Percentiles rank a stretch among this genome's conserved stretches.
Evolutionary conservation across 495 filamentous ascomycete genomes (phyloP).

Genomic region (Oidiodendron maius): DNA sequence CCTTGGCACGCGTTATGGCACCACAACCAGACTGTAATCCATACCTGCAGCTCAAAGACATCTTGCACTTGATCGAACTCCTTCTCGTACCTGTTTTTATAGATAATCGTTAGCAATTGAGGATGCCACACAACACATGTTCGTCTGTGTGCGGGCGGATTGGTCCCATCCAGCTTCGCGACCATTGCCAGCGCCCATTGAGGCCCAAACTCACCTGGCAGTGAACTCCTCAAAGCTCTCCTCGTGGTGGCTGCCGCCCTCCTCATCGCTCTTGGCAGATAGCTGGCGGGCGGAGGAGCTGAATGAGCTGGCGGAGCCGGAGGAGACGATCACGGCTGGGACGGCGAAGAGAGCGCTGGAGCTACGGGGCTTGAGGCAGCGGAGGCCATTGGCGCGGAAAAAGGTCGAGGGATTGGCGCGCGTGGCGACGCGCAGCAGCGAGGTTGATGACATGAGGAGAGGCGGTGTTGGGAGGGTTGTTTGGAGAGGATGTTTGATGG

Average conservation of each 20-base stretch:
- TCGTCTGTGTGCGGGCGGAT: background rate
- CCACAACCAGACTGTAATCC: slow-evolving; percentile 26
- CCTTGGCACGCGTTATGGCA: too few relatives aligned
- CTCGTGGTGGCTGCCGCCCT: slow-evolving; percentile 53
- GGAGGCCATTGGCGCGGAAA: slow-evolving; percentile 55
- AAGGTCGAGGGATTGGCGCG: slow-evolving; percentile 62
- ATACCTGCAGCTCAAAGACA: slow-evolving; percentile 99
- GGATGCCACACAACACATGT: too few relatives aligned
- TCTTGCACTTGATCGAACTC: slow-evolving; percentile 97
- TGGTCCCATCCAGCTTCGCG: too few relatives aligned
- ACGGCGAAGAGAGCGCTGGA: slow-evolving; percentile 20
- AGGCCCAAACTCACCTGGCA: slow-evolving; percentile 66
- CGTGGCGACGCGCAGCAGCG: slow-evolving; percentile 63
- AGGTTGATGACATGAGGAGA: slow-evolving; percentile 56
- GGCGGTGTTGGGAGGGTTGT: slow-evolving; percentile 29
- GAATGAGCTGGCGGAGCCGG: slow-evolving; percentile 53
- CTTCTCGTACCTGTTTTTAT: slow-evolving; percentile 99
- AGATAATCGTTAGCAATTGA: slow-evolving; percentile 27
- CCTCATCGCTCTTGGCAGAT: slow-evolving; percentile 27
- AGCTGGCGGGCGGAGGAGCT: slow-evolving; percentile 58
- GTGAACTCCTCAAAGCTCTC: slow-evolving; percentile 99
- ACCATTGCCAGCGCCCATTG: too few relatives aligned
- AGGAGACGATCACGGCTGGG: slow-evolving; percentile 49
- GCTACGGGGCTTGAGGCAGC: slow-evolving; percentile 26
- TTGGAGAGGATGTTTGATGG: slow-evolving; percentile 6